These are phyloP conservation scores for Sporothrix phasma DNA, from an alignment of 2,329 filamentous ascomycete species.

Conservation along the genomic window DNA sequence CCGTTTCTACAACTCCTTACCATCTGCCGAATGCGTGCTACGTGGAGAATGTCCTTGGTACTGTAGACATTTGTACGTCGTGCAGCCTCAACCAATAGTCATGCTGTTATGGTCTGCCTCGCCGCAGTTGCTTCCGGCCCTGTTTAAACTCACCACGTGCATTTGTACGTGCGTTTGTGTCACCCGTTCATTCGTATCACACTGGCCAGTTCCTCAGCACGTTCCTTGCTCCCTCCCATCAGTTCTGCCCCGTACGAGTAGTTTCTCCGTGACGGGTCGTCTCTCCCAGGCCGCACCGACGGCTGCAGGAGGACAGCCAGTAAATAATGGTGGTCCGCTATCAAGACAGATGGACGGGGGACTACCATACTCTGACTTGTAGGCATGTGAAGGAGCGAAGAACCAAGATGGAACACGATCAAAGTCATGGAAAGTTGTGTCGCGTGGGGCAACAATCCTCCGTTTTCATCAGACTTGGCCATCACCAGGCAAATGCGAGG, in stretches of 20 bases:
- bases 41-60: background rate
- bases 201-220: background rate
- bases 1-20: background rate
- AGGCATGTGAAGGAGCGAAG: too few relatives aligned
- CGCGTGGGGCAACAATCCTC: too few relatives aligned
- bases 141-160: too few relatives aligned
- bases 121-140: too few relatives aligned
- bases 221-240: background rate
- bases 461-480: too few relatives aligned
- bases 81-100: background rate
- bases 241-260: background rate
- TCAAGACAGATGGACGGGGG: background rate
- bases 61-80: background rate
- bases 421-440: too few relatives aligned
- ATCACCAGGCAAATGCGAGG: too few relatives aligned
- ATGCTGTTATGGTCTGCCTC: background rate
- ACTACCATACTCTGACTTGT: too few relatives aligned
- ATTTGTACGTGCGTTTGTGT: constrained; percentile 2
- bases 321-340: background rate
- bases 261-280: constrained; percentile 4
- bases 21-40: too few relatives aligned
- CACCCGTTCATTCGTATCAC: background rate
- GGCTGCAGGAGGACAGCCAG: background rate
- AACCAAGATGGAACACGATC: too few relatives aligned
- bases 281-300: background rate